Evolutionary conservation across 1,284 basidiomycete genomes (phyloP).

Genomic region (Blastosporella zonata): DNA sequence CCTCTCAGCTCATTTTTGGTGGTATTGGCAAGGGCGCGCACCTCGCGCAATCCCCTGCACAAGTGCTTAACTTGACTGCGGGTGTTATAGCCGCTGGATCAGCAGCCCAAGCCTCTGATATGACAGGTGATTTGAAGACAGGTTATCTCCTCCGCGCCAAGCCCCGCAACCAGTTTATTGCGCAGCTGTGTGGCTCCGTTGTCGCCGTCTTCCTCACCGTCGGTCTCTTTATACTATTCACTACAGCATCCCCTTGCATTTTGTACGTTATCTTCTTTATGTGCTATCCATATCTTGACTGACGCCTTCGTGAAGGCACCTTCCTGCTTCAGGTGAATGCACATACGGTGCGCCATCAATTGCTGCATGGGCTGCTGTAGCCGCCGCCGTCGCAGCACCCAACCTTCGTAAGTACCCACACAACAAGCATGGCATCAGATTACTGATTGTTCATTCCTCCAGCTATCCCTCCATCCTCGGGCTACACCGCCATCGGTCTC

Average conservation of each 20-base stretch:
- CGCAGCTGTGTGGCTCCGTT: conserved; percentile 54
- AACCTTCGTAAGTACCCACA: conserved; percentile 38
- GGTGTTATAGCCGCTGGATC: conserved; percentile 60
- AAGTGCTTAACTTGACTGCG: conserved; percentile 56
- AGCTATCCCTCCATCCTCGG: conserved; percentile 56
- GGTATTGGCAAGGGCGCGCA: conserved; percentile 51
- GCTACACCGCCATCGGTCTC: conserved; percentile 63
- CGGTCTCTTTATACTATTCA: conserved; percentile 63
- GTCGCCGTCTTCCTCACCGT: conserved; percentile 57
- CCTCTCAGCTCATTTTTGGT: conserved; percentile 61
- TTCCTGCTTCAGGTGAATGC: conserved; percentile 31
- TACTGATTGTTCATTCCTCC: conserved; percentile 1
- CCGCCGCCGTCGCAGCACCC: conserved; percentile 49
- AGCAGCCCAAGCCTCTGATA: conserved; percentile 62
- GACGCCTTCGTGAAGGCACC: background rate
- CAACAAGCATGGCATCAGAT: background rate
- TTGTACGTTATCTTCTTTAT: conserved; percentile 31
- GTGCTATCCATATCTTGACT: background rate
- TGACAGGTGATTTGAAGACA: conserved; percentile 74
- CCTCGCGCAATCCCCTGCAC: conserved; percentile 35
- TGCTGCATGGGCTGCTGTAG: conserved; percentile 62
- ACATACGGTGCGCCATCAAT: conserved; percentile 61
- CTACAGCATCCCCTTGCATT: conserved; percentile 67
- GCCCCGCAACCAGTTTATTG: conserved; percentile 65
- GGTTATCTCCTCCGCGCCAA: conserved; percentile 68